A percentile compares a stretch with the other conserved stretches of the same genome.
phyloP scores from a whole-genome alignment of 192 early-diverging fungal genomes.

The Umbelopsis sp. region DNA sequence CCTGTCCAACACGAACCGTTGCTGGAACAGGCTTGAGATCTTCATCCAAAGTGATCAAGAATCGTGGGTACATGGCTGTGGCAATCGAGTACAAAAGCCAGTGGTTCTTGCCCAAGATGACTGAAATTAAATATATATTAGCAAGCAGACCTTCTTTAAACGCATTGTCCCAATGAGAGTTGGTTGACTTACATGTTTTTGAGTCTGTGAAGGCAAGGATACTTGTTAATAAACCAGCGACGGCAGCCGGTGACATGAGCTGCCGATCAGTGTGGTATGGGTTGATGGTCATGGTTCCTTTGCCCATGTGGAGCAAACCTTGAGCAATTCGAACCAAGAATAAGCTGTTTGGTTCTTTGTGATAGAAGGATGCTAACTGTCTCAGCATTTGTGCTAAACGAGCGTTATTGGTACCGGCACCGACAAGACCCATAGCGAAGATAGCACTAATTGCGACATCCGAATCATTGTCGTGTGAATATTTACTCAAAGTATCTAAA shows the following conservation, averaged over 20 bases:
- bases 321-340: slow-evolving; percentile 87
- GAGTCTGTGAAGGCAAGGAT: slow-evolving; percentile 89
- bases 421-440: slow-evolving; percentile 98
- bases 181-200: slow-evolving; percentile 82
- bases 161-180: slow-evolving; percentile 1
- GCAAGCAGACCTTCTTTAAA: background rate
- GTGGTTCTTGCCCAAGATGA: slow-evolving; percentile 89
- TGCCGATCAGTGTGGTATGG: slow-evolving; percentile 92
- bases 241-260: slow-evolving; percentile 87
- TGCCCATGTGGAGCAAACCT: slow-evolving; percentile 95
- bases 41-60: slow-evolving; percentile 97
- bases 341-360: slow-evolving; percentile 88
- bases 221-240: slow-evolving; percentile 87
- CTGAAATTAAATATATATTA: slow-evolving; percentile 34
- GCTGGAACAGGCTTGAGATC: slow-evolving; percentile 79
- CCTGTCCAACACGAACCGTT: slow-evolving; percentile 96
- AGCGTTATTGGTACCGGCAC: slow-evolving; percentile 99
- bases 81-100: slow-evolving; percentile 94
- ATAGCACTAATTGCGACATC: slow-evolving; percentile 95
- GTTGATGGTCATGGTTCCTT: slow-evolving; percentile 96
- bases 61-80: slow-evolving; percentile 95
- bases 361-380: slow-evolving; percentile 95
- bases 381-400: slow-evolving; percentile 96
- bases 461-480: slow-evolving; percentile 97
- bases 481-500: slow-evolving; percentile 95